Base-by-base conservation (phyloP, 2,329 filamentous ascomycete species). In the Trichocomaceae sp. region DNA sequence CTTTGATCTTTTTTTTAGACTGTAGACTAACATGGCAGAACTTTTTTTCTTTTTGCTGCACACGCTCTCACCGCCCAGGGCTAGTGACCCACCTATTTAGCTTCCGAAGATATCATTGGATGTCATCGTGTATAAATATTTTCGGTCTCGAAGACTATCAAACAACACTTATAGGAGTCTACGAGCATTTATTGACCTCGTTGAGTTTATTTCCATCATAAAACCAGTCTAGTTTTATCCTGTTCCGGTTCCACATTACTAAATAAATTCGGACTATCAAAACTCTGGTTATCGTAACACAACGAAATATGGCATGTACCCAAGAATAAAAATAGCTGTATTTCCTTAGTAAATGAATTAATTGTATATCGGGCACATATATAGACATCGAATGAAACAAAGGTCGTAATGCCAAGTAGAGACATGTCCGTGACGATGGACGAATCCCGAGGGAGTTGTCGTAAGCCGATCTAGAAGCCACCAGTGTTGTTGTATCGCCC, bases 21-120 rank as follows among this genome's bases (percentile, higher is more conserved):
- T 49, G 50, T 10, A 44, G 26, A 46, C 19, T 37, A 47, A 47
- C 26, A 47, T 45, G 54, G 54, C 54, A 56, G 54, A 56, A 56
- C 41, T 47, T 48, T 56, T 56, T 56, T 29, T n/a, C n/a, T 7
- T 49, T 47, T 41, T 45, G 22, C 44, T 47, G 33, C 7, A 12
- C 5, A 13, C 10, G 9, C 5, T 10, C 39, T 53, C 51, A 53
- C 51, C 51, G 51, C 51, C 42, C 47, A 26, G 8, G 10, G 12
- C n/a, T n/a, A 42, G 10, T 17, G 19, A 17, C 17, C 39, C 39
- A 19, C 39, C 9, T 9, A 42, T 2, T 9, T 17, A 42, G 39
- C 9, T 42, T 12, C 5, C 19, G 39, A 20, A 2, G 39, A 42
- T 22, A 42, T 22, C 9, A 42, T 42, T 42, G 39, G 39, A 4